Percentiles rank a stretch among this genome's conserved stretches.
These are phyloP conservation scores for Candida manassasensis DNA, from an alignment of 805 yeast genomes.

Conservation along the genomic window DNA sequence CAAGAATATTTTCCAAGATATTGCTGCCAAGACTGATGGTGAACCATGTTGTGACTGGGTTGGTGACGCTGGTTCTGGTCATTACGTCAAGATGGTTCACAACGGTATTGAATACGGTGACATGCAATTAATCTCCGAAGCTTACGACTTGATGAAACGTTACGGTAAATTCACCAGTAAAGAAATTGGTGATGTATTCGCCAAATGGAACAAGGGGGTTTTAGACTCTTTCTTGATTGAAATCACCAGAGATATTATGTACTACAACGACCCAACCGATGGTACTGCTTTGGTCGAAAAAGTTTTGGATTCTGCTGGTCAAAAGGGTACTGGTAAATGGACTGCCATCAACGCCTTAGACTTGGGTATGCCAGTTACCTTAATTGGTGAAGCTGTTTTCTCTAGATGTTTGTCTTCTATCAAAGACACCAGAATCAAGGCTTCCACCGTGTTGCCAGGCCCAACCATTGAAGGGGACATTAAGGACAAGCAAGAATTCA, in stretches of 20 bases:
- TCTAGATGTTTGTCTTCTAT: conserved; percentile 93
- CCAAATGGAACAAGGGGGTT: conserved; percentile 95
- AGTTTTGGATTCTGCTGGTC: conserved; percentile 95
- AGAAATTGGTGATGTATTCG: conserved; percentile 91
- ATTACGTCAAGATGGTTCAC: conserved; percentile 99
- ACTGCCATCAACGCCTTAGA: conserved; percentile 97
- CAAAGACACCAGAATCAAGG: conserved; percentile 85
- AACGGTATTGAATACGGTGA: conserved; percentile 99
- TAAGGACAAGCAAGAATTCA: conserved; percentile 75
- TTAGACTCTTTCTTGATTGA: conserved; percentile 95
- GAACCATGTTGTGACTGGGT: conserved; percentile 99
- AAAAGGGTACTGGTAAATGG: conserved; percentile 99
- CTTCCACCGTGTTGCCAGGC: conserved; percentile 74
- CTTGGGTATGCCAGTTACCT: conserved; percentile 96
- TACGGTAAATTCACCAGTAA: conserved; percentile 84
- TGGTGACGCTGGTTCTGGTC: conserved; percentile 99
- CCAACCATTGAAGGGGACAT: conserved; percentile 63
- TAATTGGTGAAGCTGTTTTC: conserved; percentile 98
- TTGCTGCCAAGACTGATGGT: conserved; percentile 94
- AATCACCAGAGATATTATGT: conserved; percentile 92
- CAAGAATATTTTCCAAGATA: conserved; percentile 92
- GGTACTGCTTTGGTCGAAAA: conserved; percentile 94
- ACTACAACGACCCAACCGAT: conserved; percentile 78
- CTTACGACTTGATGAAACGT: conserved; percentile 93
- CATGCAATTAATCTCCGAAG: conserved; percentile 98